Evolutionary conservation across 2,329 filamentous ascomycete genomes (phyloP).

Genomic region (Magnaporthales sp.): DNA sequence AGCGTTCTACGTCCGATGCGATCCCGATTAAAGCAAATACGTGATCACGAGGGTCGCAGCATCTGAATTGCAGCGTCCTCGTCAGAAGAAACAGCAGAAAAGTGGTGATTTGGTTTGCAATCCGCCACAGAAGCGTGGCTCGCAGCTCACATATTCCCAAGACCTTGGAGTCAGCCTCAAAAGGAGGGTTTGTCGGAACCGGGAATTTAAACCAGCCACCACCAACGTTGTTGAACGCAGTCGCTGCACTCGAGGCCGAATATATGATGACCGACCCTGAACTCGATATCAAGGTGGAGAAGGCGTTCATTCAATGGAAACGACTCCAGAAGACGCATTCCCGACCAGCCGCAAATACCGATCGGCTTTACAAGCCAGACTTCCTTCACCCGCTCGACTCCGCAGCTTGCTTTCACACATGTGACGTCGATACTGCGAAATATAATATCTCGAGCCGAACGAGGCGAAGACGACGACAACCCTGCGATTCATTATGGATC

Average conservation of each 20-base stretch:
- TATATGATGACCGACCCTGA: conserved; percentile 10
- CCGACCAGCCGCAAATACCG: too few relatives aligned
- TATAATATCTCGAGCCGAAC: background rate
- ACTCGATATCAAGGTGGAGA: conserved; percentile 9
- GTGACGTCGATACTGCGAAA: too few relatives aligned
- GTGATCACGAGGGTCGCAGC: background rate
- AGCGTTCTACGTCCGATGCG: background rate
- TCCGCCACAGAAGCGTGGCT: background rate
- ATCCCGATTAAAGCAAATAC: background rate
- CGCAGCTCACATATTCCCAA: background rate
- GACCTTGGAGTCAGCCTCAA: background rate
- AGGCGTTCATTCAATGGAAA: background rate
- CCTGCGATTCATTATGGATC: conserved; percentile 23
- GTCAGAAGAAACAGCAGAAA: background rate
- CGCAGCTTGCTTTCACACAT: too few relatives aligned
- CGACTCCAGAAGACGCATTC: background rate
- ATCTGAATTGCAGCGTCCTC: background rate
- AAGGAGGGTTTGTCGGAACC: conserved; percentile 6
- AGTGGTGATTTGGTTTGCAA: background rate
- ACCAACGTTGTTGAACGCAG: background rate
- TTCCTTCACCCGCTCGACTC: too few relatives aligned
- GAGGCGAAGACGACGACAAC: conserved; percentile 12
- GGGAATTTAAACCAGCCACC: conserved; percentile 7
- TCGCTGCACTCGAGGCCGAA: background rate
- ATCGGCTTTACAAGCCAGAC: too few relatives aligned